Conservation (phyloP, 768 basidiomycete species). For the Hypsizygus marmoreus region DNA sequence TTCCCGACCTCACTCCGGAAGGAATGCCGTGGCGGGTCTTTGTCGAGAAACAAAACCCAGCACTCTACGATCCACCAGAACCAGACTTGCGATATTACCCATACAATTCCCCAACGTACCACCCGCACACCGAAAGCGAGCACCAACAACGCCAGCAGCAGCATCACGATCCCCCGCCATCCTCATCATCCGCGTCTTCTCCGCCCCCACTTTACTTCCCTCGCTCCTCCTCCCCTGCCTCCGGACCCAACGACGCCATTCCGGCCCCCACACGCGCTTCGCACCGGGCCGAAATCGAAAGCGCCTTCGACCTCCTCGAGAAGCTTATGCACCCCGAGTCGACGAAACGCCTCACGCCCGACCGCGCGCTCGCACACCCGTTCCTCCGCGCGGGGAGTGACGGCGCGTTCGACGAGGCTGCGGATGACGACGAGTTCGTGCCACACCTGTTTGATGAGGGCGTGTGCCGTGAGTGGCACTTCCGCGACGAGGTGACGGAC, state of each 20-base stretch:
- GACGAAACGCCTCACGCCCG: constrained; percentile 75
- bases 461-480: constrained; percentile 64
- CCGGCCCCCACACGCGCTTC: constrained; percentile 29
- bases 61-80: constrained; percentile 52
- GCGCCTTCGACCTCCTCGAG: constrained; percentile 77
- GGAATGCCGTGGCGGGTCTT: constrained; percentile 75
- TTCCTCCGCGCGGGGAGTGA: constrained; percentile 60
- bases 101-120: constrained; percentile 37
- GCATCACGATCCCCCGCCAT: constrained; percentile 31
- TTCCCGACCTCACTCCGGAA: constrained; percentile 71
- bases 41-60: constrained; percentile 77
- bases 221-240: constrained; percentile 16
- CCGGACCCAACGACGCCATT: constrained; percentile 5
- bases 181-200: constrained; percentile 35
- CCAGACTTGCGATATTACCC: constrained; percentile 60
- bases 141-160: constrained; percentile 14
- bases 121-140: constrained; percentile 21
- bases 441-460: constrained; percentile 68
- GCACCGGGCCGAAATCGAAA: constrained; percentile 57
- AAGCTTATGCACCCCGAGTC: constrained; percentile 76
- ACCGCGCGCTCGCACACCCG: constrained; percentile 72
- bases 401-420: constrained; percentile 30
- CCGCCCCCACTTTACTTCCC: constrained; percentile 19
- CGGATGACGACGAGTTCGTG: constrained; percentile 65
- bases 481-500: constrained; percentile 56